Conservation (phyloP, 768 basidiomycete genomes). For the Mycena amicta region DNA sequence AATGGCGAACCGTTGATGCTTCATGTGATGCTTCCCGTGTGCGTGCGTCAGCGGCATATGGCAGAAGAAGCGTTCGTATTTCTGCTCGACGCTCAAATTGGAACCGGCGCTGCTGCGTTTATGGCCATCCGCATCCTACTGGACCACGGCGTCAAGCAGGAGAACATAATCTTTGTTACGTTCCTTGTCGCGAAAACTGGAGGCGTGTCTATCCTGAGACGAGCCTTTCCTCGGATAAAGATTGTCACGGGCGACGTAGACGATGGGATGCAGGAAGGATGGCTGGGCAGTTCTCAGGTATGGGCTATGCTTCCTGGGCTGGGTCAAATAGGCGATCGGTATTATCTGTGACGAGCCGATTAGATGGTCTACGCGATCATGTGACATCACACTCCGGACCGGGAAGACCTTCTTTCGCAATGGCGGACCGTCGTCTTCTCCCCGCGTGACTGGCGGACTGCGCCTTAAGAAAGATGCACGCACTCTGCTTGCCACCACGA, state of each 20-base stretch:
- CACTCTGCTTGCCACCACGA: not conserved
- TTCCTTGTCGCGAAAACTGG: slow-evolving; percentile 87
- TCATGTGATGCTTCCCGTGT: slow-evolving; percentile 77
- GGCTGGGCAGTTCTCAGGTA: slow-evolving; percentile 68
- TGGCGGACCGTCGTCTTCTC: slow-evolving; percentile 2
- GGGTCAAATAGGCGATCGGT: slow-evolving; percentile 71
- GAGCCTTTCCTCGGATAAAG: slow-evolving; percentile 83
- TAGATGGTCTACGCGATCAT: not conserved
- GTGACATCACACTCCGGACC: slow-evolving; percentile 1
- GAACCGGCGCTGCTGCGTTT: slow-evolving; percentile 89
- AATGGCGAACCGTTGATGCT: slow-evolving; percentile 89
- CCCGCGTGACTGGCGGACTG: slow-evolving; percentile 3
- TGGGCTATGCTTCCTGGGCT: slow-evolving; percentile 89
- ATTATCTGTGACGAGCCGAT: slow-evolving; percentile 36
- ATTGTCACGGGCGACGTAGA: slow-evolving; percentile 88
- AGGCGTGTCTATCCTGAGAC: slow-evolving; percentile 73
- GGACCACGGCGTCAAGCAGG: slow-evolving; percentile 87
- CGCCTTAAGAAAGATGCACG: not conserved
- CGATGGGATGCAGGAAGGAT: slow-evolving; percentile 71
- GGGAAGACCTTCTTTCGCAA: not conserved
- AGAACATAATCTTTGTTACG: slow-evolving; percentile 86
- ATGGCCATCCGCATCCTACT: slow-evolving; percentile 94
- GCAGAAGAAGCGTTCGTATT: slow-evolving; percentile 82
- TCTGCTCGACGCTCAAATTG: slow-evolving; percentile 92
- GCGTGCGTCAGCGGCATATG: slow-evolving; percentile 62